Percentiles rank a stretch among this genome's conserved stretches.
Evolutionary conservation across 164 flowering plant species (phyloP).

Genomic region (Dillenia turbinata): DNA sequence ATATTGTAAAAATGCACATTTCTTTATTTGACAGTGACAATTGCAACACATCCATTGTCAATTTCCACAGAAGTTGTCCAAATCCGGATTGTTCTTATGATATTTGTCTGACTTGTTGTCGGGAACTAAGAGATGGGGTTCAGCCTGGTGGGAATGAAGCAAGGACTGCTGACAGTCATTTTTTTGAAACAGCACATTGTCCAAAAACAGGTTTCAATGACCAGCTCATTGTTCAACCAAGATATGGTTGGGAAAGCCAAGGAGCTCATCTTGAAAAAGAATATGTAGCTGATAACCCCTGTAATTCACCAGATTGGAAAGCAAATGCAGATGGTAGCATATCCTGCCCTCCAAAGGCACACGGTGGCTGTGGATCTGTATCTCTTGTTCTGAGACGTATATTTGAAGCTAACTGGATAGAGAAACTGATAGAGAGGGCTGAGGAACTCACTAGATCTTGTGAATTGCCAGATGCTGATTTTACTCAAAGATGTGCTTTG

Average conservation of each 20-base stretch:
- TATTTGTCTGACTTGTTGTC: constrained; percentile 70
- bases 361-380: constrained; percentile 69
- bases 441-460: constrained; percentile 33
- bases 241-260: constrained; percentile 24
- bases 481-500: constrained; percentile 33
- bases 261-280: constrained; percentile 4
- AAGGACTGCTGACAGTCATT: constrained; percentile 18
- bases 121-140: constrained; percentile 49
- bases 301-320: constrained; percentile 39
- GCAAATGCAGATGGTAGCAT: constrained; percentile 44
- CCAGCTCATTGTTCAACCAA: constrained; percentile 3
- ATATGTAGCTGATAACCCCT: constrained; percentile 3
- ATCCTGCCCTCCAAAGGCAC: constrained; percentile 63
- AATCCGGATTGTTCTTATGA: constrained; percentile 68
- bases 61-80: constrained; percentile 73
- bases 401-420: constrained; percentile 45
- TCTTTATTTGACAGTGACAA: constrained; percentile 49
- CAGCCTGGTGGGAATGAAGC: constrained; percentile 38
- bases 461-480: constrained; percentile 23
- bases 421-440: constrained; percentile 38
- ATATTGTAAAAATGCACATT: constrained; percentile 5
- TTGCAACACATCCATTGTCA: constrained; percentile 69
- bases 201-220: constrained; percentile 15
- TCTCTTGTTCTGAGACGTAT: constrained; percentile 46
- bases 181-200: constrained; percentile 15